Base-by-base conservation (phyloP, 345 rosid species). In the Limnanthes douglasii region DNA sequence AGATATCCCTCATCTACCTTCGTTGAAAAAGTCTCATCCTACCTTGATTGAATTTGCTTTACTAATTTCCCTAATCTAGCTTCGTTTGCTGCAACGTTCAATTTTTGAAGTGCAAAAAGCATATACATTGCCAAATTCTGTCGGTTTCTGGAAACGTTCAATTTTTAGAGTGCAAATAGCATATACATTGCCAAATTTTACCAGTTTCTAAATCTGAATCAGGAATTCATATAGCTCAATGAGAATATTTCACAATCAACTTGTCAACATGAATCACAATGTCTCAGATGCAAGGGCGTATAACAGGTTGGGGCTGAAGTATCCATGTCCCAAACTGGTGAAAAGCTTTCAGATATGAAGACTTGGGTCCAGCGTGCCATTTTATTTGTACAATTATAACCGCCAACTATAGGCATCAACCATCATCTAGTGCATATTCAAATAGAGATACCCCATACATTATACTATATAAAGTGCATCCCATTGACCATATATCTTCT, bases 401-500 rank as follows among this genome's bases (percentile, higher is more conserved):
- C 51, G 99, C 96, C 15, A 78, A 48, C 48, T 92, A 94, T 25
- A 92, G 78, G 78, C 94, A 85, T 51, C 96, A 96, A 40, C 85
- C 99, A 0, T 92, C 96, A 56, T 86, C 99, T 21, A 85, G 88
- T 6, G 94, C 94, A 38, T 92, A 92, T 62, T 92, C 96, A 19
- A 92, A 92, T 10, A 96, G 99, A 26, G 96, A 81, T 28, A 65
- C 73, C 8, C 99, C 93, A 21, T 81, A 81, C 96, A 92, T 85
- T 65, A 85, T 75, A 40, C 93, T 94, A 44, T 85, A 92, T 50
- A 92, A 47, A 18, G 99, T 92, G 80, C 99, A 85, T 56, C 96
- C 99, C 39, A 92, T 61, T 2, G 99, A 92, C 99, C 99, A 92
- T 15, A 92, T 70, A 53, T 92, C 99, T 14, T 92, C 99, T 43